Conservation (phyloP, 352 stramenopile species). For the Phytophthora pinifolia region DNA sequence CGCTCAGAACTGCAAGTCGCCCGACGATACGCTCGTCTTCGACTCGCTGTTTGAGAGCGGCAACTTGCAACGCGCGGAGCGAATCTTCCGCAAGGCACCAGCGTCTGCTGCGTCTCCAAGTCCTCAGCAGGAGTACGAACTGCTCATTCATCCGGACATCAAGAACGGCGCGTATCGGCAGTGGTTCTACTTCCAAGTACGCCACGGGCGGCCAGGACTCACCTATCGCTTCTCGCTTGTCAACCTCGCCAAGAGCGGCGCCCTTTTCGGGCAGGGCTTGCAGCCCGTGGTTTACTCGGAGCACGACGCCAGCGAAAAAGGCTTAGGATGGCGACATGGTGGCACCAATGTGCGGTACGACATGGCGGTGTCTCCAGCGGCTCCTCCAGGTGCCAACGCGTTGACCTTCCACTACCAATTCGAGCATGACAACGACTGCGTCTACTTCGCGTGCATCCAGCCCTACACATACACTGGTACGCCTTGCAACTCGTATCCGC, state of each 20-base stretch:
- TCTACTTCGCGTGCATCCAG: constrained; percentile 85
- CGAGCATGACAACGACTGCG: constrained; percentile 57
- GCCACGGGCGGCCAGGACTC: constrained; percentile 47
- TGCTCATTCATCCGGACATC: constrained; percentile 73
- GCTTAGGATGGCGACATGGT: constrained; percentile 59
- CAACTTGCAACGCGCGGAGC: constrained; percentile 61
- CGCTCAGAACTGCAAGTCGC: constrained; percentile 30
- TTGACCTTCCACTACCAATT: constrained; percentile 80
- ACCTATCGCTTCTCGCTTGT: constrained; percentile 72
- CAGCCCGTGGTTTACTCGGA: constrained; percentile 83
- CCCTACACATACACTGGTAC: constrained; percentile 88
- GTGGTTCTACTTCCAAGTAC: constrained; percentile 92
- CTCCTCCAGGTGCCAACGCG: constrained; percentile 46
- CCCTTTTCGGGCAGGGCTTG: constrained; percentile 80
- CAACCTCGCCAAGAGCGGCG: constrained; percentile 83
- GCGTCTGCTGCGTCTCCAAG: neutral
- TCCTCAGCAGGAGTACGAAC: constrained; percentile 64
- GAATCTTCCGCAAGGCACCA: constrained; percentile 42
- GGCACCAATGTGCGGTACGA: constrained; percentile 70
- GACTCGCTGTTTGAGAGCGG: constrained; percentile 81
- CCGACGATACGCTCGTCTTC: constrained; percentile 62
- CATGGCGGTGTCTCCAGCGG: constrained; percentile 32
- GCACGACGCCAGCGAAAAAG: constrained; percentile 43
- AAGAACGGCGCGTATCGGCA: constrained; percentile 86
- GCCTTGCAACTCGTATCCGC: too few species aligned